Base-by-base conservation (phyloP, 768 basidiomycete genomes). In the Russula abietina region DNA sequence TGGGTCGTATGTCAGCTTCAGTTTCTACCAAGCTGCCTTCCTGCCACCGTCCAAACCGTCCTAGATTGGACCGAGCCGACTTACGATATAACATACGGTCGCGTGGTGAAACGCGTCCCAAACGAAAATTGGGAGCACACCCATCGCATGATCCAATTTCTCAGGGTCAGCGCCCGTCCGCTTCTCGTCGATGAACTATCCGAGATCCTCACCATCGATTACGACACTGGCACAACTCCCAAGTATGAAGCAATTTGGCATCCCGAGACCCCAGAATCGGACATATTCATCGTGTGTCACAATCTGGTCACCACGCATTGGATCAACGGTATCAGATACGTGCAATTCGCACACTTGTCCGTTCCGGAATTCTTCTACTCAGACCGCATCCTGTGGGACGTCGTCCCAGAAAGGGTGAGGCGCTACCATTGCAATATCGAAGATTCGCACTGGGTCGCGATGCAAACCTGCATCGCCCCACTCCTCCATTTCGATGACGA, bases 1-100 rank as follows among this genome's bases (percentile, higher is more conserved):
- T 70, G 68, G 62, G 67, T 71, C 19, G 17, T 59, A 3, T 71
- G 65, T 33, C 71, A 72, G 50, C 33, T 73, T 22, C 64, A 61
- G 22, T 52, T 59, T 48, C 56, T 73, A 4, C 54, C 52, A 3
- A 26, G 57, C 2, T 71, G 69, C 49, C 57, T 54, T 28, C 45
- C 55, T 30, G 53, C 43, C 0, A 60, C 61, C n/a, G 48, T 73
- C 32, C 39, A 57, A 32, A 55, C 64, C 12, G 61, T 65, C 6
- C 59, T 73, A 10, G 55, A 61, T 17, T 50, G 39, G 26, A 57
- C 72, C 46, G 68, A 67, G 1, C 61, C 24, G 22, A 62, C 60
- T 4, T 43, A 69, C 32, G 53, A 69, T 16, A 48, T 30, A 11
- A 68, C 66, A 10, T 73, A 73, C 39, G 66, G 57, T n/a, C 69